These are phyloP conservation scores for Lenwebbia sp. DNA, from an alignment of 345 rosid genomes.

Conservation along the genomic window DNA sequence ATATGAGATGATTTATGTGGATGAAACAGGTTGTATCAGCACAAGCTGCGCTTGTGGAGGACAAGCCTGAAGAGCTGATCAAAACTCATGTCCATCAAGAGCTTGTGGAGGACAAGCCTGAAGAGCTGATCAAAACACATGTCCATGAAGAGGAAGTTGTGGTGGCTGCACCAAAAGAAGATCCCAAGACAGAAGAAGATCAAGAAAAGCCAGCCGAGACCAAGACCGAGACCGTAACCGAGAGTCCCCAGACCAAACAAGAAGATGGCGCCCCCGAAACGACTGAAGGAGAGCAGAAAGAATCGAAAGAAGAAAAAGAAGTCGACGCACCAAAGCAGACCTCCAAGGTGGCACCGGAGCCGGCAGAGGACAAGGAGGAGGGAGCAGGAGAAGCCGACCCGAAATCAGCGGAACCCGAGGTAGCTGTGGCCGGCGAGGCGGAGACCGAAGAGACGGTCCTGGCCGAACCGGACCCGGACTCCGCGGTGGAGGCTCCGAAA, in stretches of 20 bases:
- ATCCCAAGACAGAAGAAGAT: not conserved
- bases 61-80: constrained; percentile 1
- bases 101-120: constrained; percentile 22
- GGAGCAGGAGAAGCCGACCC: constrained; percentile 5
- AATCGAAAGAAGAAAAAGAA: not conserved
- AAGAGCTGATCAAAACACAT: not conserved
- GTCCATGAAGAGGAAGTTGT: constrained; percentile 1
- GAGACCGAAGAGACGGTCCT: constrained; percentile 7
- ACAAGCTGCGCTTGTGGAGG: constrained; percentile 30
- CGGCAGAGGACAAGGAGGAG: constrained; percentile 5
- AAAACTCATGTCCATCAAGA: not conserved
- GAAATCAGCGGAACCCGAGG: not conserved
- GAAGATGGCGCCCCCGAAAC: not conserved
- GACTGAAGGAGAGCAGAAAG: not conserved
- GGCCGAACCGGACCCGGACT: constrained; percentile 12
- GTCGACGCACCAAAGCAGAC: constrained; percentile 7
- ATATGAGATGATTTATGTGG: not conserved
- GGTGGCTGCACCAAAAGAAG: not conserved
- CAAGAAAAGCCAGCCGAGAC: not conserved
- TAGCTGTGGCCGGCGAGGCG: constrained; percentile 7
- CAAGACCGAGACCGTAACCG: not conserved
- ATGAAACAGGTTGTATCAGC: constrained; percentile 37
- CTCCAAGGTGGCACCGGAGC: constrained; percentile 21
- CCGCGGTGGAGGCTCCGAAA: constrained; percentile 4
- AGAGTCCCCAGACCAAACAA: not conserved